Base-by-base conservation (phyloP, 2,329 filamentous ascomycete genomes). In the Cladophialophora chaetospira region DNA sequence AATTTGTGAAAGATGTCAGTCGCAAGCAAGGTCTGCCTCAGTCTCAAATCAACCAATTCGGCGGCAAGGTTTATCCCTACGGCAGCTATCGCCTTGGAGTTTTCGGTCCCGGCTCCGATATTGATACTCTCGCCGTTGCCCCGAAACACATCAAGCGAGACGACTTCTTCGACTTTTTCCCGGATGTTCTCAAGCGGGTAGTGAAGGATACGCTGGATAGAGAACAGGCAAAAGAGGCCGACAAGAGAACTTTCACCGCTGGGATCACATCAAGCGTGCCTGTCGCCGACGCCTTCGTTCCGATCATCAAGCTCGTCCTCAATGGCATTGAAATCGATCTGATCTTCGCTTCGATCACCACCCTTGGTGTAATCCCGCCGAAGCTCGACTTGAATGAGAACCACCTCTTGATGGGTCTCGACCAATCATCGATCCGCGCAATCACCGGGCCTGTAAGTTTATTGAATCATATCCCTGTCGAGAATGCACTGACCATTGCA, bases 281-380 rank as follows among this genome's bases (percentile, higher is more conserved):
- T 0, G 94, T 99, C 33, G 87, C 87, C 45, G 93, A 96, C 68
- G 91, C 93, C 3, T 96, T 90, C 68, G 93, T 97, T 5, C 94
- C 94, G 45, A 96, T 99, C 71, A 97, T 99, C 78, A 97, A 97
- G 72, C 89, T 97, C 68, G 90, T 96, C 71, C 90, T 95, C 65
- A 85, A 82, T 49, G 89, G 87, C 47, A 95, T 99, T 70, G 94
- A 90, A 71, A 95, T 99, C 70, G 94, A 99, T 80, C 76, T 99
- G 65, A 95, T 97, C 70, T 91, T 92, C 73, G 88, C 89, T 63
- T 82, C 89, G 53, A 83, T 95, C 64, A 78, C 87, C 58, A 81
- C 82, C 17, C 77, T 91, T 63, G 83, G 84, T 65, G 82, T 90
- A 65, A 82, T 96, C 63, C 86, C 89, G 23, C 80, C 85, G 48